phyloP scores from a whole-genome alignment of 2,329 filamentous ascomycete genomes.

The Colletotrichum scovillei region DNA sequence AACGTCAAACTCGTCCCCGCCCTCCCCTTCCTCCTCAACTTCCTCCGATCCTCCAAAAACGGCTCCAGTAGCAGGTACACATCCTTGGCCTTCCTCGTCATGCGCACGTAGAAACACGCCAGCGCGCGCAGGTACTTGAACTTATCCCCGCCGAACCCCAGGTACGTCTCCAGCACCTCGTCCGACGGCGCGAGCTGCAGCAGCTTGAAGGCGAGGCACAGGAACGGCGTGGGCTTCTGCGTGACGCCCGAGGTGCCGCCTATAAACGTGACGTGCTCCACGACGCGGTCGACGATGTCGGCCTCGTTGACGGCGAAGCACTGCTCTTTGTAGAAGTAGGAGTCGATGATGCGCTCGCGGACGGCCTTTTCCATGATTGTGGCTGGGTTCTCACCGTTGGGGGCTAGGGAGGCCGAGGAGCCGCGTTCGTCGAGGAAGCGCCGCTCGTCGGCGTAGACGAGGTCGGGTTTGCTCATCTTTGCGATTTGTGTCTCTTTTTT shows the following conservation, averaged over 20 bases:
- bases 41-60: slow-evolving; percentile 83
- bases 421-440: slow-evolving; percentile 92
- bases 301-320: slow-evolving; percentile 94
- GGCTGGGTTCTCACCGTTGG: slow-evolving; percentile 91
- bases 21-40: slow-evolving; percentile 81
- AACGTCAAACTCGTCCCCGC: slow-evolving; percentile 81
- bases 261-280: slow-evolving; percentile 82
- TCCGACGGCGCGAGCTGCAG: slow-evolving; percentile 86
- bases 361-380: slow-evolving; percentile 96
- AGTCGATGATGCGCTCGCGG: slow-evolving; percentile 93
- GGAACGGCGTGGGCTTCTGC: slow-evolving; percentile 90
- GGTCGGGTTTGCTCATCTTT: slow-evolving; percentile 54
- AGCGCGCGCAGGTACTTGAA: slow-evolving; percentile 92
- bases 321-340: slow-evolving; percentile 98
- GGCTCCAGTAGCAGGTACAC: slow-evolving; percentile 87
- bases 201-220: slow-evolving; percentile 95
- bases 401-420: slow-evolving; percentile 79
- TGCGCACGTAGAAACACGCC: slow-evolving; percentile 90
- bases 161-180: slow-evolving; percentile 82
- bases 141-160: slow-evolving; percentile 78
- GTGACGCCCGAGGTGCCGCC: slow-evolving; percentile 88
- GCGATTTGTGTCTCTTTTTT: not conserved
- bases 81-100: slow-evolving; percentile 85
- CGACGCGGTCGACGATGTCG: slow-evolving; percentile 87
- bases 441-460: slow-evolving; percentile 82